Conservation (phyloP, 495 filamentous ascomycete species). For the Talaromyces wortmannii region DNA sequence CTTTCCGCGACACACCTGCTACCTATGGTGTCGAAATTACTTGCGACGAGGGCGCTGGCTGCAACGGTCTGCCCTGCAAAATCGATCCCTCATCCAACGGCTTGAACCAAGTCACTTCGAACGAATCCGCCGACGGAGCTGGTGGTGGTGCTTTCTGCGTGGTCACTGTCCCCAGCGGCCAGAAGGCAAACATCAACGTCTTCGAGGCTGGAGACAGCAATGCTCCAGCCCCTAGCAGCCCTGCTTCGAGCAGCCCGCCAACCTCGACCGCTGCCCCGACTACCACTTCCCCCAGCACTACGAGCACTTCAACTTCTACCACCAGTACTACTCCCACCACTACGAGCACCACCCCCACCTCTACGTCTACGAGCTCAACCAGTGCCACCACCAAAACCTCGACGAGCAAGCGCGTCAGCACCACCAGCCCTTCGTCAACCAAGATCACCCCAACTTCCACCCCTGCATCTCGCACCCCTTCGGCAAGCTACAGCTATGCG, state of each 20-base stretch:
- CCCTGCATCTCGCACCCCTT: neutral
- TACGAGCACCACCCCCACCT: conserved; percentile 9
- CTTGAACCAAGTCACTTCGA: conserved; percentile 54
- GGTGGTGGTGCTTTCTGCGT: conserved; percentile 73
- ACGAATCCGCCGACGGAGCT: conserved; percentile 46
- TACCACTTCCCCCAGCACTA: conserved; percentile 13
- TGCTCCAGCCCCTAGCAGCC: conserved; percentile 9
- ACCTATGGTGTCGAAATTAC: conserved; percentile 65
- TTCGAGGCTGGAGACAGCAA: conserved; percentile 32
- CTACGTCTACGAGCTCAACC: conserved; percentile 6
- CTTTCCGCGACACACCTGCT: conserved; percentile 51
- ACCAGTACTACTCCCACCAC: conserved; percentile 3
- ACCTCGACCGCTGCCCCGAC: conserved; percentile 8
- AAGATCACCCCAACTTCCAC: conserved; percentile 4
- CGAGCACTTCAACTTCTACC: conserved; percentile 11
- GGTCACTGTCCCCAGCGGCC: conserved; percentile 65
- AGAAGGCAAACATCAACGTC: conserved; percentile 62
- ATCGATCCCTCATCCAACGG: conserved; percentile 59
- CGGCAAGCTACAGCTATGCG: conserved; percentile 20
- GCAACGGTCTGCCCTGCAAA: conserved; percentile 68
- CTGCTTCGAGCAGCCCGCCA: conserved; percentile 1
- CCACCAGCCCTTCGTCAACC: conserved; percentile 15
- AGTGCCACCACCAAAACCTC: conserved; percentile 5
- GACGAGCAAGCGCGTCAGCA: conserved; percentile 18
- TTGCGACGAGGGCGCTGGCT: conserved; percentile 53